Conservation (phyloP, 2,329 filamentous ascomycete genomes). For the Aspergillus pseudoglaucus region DNA sequence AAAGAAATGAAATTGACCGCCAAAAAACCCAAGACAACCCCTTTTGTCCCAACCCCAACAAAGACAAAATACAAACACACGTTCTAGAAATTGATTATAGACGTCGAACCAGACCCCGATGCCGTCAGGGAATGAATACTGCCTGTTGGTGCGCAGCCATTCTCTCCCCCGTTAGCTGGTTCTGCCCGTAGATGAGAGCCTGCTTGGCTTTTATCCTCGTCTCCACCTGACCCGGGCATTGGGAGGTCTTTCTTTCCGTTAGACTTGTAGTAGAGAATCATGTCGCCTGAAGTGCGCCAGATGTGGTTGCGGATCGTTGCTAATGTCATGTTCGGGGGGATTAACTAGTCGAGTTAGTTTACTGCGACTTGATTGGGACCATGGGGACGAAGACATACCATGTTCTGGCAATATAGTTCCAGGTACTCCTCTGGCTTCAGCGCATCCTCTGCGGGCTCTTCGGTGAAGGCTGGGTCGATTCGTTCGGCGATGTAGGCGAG, state of each 20-base stretch:
- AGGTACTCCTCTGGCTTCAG: slow-evolving; percentile 86
- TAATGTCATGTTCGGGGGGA: slow-evolving; percentile 83
- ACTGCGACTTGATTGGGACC: not conserved
- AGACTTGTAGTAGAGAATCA: slow-evolving; percentile 81
- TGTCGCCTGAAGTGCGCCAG: slow-evolving; percentile 93
- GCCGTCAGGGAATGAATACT: slow-evolving; percentile 27
- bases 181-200: slow-evolving; percentile 1
- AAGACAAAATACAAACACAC: not conserved
- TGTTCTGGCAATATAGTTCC: slow-evolving; percentile 89
- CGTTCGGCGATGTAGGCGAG: slow-evolving; percentile 85
- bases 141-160: slow-evolving; percentile 15
- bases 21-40: not conserved
- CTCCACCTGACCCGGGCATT: slow-evolving; percentile 15
- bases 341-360: slow-evolving; percentile 21
- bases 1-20: not conserved
- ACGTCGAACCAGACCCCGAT: slow-evolving; percentile 21
- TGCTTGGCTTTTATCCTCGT: slow-evolving; percentile 8
- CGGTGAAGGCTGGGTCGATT: slow-evolving; percentile 64
- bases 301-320: slow-evolving; percentile 85
- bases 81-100: slow-evolving; percentile 12
- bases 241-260: slow-evolving; percentile 67
- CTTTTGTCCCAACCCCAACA: not conserved
- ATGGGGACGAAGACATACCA: slow-evolving; percentile 52
- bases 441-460: slow-evolving; percentile 52
- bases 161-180: slow-evolving; percentile 10